Evolutionary conservation across 106 monocot genomes (phyloP).

Genomic region (Gastrodia elata): DNA sequence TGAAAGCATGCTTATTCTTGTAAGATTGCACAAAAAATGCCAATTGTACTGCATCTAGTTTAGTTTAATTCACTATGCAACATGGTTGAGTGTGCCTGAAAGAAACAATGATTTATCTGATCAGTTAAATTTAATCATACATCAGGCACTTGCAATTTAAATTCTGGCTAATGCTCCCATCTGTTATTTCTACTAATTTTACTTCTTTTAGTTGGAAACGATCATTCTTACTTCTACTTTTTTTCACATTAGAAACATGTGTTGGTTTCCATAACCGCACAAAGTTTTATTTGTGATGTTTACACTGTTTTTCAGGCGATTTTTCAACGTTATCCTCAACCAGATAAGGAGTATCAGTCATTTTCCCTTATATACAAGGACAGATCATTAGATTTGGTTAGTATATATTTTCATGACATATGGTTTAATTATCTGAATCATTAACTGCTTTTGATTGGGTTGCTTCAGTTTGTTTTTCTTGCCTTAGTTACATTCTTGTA

Average conservation of each 20-base stretch:
- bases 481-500: neutral
- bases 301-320: slow-evolving; percentile 20
- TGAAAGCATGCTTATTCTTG: too few species aligned
- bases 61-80: too few species aligned
- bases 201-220: neutral
- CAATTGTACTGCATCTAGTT: too few species aligned
- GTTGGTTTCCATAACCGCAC: too few species aligned
- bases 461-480: neutral
- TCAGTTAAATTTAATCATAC: neutral
- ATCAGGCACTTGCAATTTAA: neutral
- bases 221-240: neutral
- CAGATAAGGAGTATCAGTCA: slow-evolving; percentile 49
- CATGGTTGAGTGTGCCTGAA: neutral
- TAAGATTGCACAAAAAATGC: too few species aligned
- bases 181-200: neutral
- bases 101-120: neutral
- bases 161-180: neutral
- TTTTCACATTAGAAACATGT: too few species aligned
- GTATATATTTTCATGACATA: slow-evolving; percentile 1
- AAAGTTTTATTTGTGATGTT: neutral
- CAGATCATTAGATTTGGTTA: slow-evolving; percentile 40
- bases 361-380: slow-evolving; percentile 44
- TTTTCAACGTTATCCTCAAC: slow-evolving; percentile 44
- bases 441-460: neutral
- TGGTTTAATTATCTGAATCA: neutral